Evolutionary conservation across 2,329 filamentous ascomycete genomes (phyloP).

Genomic region (Fusarium sambucinum): DNA sequence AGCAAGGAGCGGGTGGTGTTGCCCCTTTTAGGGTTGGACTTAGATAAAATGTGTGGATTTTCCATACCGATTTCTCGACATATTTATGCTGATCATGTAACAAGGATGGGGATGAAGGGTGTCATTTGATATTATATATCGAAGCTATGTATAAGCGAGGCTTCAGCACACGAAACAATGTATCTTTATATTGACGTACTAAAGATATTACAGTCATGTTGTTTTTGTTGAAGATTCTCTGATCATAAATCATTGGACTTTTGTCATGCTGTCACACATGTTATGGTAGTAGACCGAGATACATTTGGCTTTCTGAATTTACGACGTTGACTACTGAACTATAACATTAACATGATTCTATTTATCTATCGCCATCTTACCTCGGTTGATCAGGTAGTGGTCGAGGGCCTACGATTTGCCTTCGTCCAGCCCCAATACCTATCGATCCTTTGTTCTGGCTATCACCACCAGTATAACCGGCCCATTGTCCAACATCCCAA

Average conservation of each 20-base stretch:
- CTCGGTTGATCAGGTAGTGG: constrained; percentile 66
- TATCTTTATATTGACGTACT: not conserved
- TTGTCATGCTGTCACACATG: not conserved
- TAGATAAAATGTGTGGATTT: constrained; percentile 32
- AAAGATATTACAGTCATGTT: not conserved
- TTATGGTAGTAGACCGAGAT: not conserved
- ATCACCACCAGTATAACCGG: constrained; percentile 80
- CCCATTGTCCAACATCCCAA: constrained; percentile 83
- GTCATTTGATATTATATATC: not conserved
- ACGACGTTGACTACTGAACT: not conserved
- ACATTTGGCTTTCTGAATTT: not conserved
- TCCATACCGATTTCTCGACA: constrained; percentile 9
- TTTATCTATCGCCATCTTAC: constrained; percentile 27
- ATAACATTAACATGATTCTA: constrained; percentile 6
- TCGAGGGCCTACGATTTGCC: constrained; percentile 84
- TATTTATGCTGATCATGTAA: constrained; percentile 1
- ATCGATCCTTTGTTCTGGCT: constrained; percentile 75
- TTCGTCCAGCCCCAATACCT: constrained; percentile 76
- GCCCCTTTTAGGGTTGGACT: constrained; percentile 19
- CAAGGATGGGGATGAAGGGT: not conserved
- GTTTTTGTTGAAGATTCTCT: not conserved
- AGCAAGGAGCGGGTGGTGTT: constrained; percentile 14
- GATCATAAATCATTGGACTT: not conserved
- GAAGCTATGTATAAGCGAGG: constrained; percentile 16
- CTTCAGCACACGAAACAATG: constrained; percentile 3